Percentiles rank a stretch among this genome's conserved stretches.
phyloP scores from a whole-genome alignment of 2,329 filamentous ascomycete species.

The Onygenales sp. region DNA sequence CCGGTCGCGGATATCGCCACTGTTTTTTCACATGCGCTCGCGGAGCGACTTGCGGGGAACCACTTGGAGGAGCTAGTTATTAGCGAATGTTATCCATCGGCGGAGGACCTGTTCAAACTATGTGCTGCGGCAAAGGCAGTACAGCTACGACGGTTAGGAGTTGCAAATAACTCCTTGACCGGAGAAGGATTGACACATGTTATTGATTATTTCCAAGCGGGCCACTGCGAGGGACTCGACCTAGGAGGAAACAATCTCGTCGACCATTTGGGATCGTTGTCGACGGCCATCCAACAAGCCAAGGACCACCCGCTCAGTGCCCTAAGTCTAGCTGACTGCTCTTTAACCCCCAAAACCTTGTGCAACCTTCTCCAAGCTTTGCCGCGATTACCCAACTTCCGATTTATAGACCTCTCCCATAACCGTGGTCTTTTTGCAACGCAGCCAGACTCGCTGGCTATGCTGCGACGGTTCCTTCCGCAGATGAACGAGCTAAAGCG shows the following conservation, averaged over 20 bases:
- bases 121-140: conserved; percentile 75
- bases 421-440: conserved; percentile 71
- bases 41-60: conserved; percentile 64
- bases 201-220: conserved; percentile 62
- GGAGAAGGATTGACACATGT: conserved; percentile 66
- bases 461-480: conserved; percentile 76
- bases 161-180: conserved; percentile 74
- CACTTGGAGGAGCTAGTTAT: conserved; percentile 75
- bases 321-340: conserved; percentile 77
- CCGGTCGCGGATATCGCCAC: conserved; percentile 45
- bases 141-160: conserved; percentile 66
- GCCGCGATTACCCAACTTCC: conserved; percentile 59
- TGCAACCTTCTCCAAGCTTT: conserved; percentile 67
- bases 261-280: conserved; percentile 37
- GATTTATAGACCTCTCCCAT: conserved; percentile 86
- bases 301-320: conserved; percentile 58
- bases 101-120: conserved; percentile 62
- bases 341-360: conserved; percentile 62
- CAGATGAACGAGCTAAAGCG: conserved; percentile 69
- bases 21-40: conserved; percentile 65
- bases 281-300: conserved; percentile 30
- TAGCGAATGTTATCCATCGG: conserved; percentile 64
- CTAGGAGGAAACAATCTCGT: conserved; percentile 72
- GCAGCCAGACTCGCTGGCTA: conserved; percentile 61
- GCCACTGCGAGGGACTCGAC: conserved; percentile 78